Evolutionary conservation across 2,329 filamentous ascomycete genomes (phyloP).

Genomic region (Apiospora hydei): DNA sequence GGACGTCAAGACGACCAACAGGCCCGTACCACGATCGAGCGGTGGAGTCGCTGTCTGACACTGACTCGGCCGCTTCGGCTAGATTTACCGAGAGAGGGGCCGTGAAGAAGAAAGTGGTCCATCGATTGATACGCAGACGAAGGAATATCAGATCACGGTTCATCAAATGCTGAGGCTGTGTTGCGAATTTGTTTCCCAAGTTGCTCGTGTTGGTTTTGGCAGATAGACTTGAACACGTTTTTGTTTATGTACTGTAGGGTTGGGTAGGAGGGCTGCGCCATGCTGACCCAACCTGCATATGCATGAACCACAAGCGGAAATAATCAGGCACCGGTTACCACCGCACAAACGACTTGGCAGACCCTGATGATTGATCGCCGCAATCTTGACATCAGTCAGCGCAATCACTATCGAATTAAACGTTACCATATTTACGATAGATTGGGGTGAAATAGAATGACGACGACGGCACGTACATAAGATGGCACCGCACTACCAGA

Average conservation of each 20-base stretch:
- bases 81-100: neutral
- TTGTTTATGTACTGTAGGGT: neutral
- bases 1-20: neutral
- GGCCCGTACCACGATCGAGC: neutral
- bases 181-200: neutral
- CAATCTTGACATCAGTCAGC: neutral
- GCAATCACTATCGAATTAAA: neutral
- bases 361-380: neutral
- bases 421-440: too few relatives aligned
- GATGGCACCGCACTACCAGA: neutral
- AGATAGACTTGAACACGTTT: neutral
- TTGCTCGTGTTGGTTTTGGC: neutral
- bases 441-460: neutral
- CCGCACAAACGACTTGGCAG: neutral
- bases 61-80: conserved; percentile 1
- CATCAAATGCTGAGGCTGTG: neutral
- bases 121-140: neutral
- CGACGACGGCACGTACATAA: neutral
- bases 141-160: neutral
- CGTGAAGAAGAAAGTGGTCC: conserved; percentile 1
- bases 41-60: conserved; percentile 1
- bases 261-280: neutral
- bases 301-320: too few relatives aligned
- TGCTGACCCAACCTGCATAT: neutral
- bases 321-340: neutral